Conservation (phyloP, 768 basidiomycete genomes). For the Boletus tomentosulus region DNA sequence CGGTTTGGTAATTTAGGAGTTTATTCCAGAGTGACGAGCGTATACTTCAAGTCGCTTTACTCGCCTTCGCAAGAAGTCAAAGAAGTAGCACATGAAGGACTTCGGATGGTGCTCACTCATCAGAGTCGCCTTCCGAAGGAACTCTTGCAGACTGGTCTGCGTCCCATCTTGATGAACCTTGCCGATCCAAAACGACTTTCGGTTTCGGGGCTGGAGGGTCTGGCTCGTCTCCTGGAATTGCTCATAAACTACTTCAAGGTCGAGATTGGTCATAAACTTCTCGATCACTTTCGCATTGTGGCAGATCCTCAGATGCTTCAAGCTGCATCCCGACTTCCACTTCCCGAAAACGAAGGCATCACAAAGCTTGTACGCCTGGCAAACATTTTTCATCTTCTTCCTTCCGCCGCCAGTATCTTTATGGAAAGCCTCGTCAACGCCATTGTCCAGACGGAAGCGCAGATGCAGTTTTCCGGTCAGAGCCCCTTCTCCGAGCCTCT, state of each 20-base stretch:
- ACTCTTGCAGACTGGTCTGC: constrained; percentile 88
- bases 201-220: constrained; percentile 86
- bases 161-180: constrained; percentile 96
- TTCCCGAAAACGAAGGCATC: constrained; percentile 86
- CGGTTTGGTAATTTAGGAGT: constrained; percentile 3
- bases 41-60: constrained; percentile 98
- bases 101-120: constrained; percentile 82
- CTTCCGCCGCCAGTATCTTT: constrained; percentile 89
- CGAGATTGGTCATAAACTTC: constrained; percentile 94
- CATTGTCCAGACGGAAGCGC: constrained; percentile 88
- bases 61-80: constrained; percentile 89
- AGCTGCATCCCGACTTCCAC: constrained; percentile 72
- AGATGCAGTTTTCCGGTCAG: constrained; percentile 82
- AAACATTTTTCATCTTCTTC: constrained; percentile 95
- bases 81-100: constrained; percentile 90
- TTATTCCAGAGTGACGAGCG: constrained; percentile 72
- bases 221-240: constrained; percentile 89
- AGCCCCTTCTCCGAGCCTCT: constrained; percentile 94
- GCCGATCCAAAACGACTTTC: constrained; percentile 94
- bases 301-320: constrained; percentile 85
- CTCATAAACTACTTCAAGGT: constrained; percentile 99
- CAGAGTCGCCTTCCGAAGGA: constrained; percentile 94
- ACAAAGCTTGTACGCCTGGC: constrained; percentile 91
- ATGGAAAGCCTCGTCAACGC: constrained; percentile 81
- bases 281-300: constrained; percentile 93